phyloP scores from a whole-genome alignment of 306 rosid species.

The Medicago lupulina region DNA sequence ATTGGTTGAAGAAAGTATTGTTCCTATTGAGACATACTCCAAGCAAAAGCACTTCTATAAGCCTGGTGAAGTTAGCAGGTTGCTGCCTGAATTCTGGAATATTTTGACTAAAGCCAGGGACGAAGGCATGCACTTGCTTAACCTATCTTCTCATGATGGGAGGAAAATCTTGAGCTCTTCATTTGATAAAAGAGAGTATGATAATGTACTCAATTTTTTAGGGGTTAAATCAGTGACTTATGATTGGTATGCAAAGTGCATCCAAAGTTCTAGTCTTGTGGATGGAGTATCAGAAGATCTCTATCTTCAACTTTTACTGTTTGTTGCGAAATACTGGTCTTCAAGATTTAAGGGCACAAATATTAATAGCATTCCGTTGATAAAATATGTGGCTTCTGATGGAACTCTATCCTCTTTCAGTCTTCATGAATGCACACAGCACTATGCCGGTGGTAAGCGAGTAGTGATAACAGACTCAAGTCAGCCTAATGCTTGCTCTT shows the following conservation, averaged over 20 bases:
- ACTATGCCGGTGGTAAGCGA: neutral
- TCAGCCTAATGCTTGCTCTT: too few relatives aligned
- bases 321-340: constrained; percentile 60
- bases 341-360: constrained; percentile 42
- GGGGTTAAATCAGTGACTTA: constrained; percentile 52
- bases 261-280: constrained; percentile 63
- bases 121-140: constrained; percentile 47
- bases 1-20: constrained; percentile 49
- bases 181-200: constrained; percentile 54
- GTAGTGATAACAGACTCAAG: constrained; percentile 41
- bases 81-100: constrained; percentile 67
- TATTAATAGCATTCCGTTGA: constrained; percentile 49
- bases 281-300: constrained; percentile 56
- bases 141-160: constrained; percentile 63
- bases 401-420: constrained; percentile 51
- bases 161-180: constrained; percentile 55
- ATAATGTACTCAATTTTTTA: constrained; percentile 54
- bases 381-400: constrained; percentile 54
- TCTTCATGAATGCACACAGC: constrained; percentile 35
- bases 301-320: constrained; percentile 61
- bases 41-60: constrained; percentile 66
- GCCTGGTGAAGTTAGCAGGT: constrained; percentile 67
- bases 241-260: constrained; percentile 79
- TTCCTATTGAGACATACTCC: constrained; percentile 64
- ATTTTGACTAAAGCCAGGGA: constrained; percentile 52